phyloP scores from a whole-genome alignment of 257 asterid species.

The Scutellaria galericulata region DNA sequence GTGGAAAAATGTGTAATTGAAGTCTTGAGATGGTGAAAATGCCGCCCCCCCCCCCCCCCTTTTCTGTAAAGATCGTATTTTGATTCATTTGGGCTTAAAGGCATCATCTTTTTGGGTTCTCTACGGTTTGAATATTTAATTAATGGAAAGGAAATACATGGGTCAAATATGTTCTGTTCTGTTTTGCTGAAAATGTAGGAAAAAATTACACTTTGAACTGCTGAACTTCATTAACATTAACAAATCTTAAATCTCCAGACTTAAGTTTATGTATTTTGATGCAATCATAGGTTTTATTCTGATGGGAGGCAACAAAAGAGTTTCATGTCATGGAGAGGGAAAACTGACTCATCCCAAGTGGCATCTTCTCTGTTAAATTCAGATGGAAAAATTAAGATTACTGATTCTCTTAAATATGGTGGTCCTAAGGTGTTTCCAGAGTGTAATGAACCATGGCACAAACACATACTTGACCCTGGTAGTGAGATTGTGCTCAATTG shows the following conservation, averaged over 20 bases:
- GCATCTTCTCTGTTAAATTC: slow-evolving; percentile 46
- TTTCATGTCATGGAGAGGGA: slow-evolving; percentile 56
- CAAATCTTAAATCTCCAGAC: slow-evolving; percentile 27
- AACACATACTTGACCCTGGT: slow-evolving; percentile 86
- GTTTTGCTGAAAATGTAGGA: slow-evolving; percentile 17
- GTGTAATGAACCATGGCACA: slow-evolving; percentile 60
- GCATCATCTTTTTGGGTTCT: slow-evolving; percentile 21
- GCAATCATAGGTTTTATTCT: slow-evolving; percentile 50
- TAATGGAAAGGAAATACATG: slow-evolving; percentile 13
- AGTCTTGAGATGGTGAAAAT: slow-evolving; percentile 3
- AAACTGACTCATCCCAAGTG: slow-evolving; percentile 43
- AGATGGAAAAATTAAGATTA: slow-evolving; percentile 53
- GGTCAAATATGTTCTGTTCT: not conserved
- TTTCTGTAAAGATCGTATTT: slow-evolving; percentile 34
- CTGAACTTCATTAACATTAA: slow-evolving; percentile 20
- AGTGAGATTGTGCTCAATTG: slow-evolving; percentile 87
- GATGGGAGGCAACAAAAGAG: slow-evolving; percentile 63
- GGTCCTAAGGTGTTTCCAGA: slow-evolving; percentile 61
- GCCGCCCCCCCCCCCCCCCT: no score
- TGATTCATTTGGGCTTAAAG: slow-evolving; percentile 25
- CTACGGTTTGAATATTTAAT: not conserved
- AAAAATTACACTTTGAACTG: slow-evolving; percentile 4
- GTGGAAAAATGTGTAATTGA: not conserved
- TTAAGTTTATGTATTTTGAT: not conserved
- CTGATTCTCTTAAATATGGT: slow-evolving; percentile 57